Percentiles rank a stretch among this genome's conserved stretches.
Conservation (phyloP, 2,329 filamentous ascomycete species). For the Raffaelea ambrosiae region DNA sequence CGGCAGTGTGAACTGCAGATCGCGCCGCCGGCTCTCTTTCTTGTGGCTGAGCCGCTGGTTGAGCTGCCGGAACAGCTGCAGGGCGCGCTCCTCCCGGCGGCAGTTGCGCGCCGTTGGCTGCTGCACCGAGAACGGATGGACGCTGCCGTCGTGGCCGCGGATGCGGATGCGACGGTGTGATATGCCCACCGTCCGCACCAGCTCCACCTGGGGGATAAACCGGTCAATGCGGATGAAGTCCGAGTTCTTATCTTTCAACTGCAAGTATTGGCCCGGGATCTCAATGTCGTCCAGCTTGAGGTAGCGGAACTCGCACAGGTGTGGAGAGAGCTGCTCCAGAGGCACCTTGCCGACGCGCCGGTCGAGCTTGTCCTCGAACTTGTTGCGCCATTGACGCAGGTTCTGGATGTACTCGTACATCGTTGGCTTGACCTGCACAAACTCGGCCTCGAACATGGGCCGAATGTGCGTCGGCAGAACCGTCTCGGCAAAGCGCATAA, state of each 20-base stretch:
- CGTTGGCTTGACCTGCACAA: slow-evolving; percentile 88
- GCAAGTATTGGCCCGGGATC: slow-evolving; percentile 90
- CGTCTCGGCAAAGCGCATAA: slow-evolving; percentile 91
- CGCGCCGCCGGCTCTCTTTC: slow-evolving; percentile 89
- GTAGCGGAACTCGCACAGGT: slow-evolving; percentile 93
- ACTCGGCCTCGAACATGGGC: slow-evolving; percentile 95
- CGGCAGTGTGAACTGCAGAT: slow-evolving; percentile 91
- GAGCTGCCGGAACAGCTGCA: slow-evolving; percentile 95
- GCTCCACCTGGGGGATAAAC: slow-evolving; percentile 89
- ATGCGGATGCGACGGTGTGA: slow-evolving; percentile 93
- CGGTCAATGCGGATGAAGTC: slow-evolving; percentile 97
- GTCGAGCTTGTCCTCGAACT: slow-evolving; percentile 96
- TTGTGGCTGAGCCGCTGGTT: slow-evolving; percentile 86
- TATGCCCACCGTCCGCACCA: slow-evolving; percentile 81
- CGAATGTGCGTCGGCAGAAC: slow-evolving; percentile 92
- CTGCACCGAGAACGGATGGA: slow-evolving; percentile 95
- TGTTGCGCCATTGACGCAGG: slow-evolving; percentile 88
- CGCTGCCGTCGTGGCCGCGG: slow-evolving; percentile 90
- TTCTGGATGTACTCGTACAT: slow-evolving; percentile 99
- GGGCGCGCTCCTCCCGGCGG: slow-evolving; percentile 84
- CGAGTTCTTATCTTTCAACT: slow-evolving; percentile 98
- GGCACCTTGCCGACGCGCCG: slow-evolving; percentile 64
- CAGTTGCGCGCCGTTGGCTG: slow-evolving; percentile 90
- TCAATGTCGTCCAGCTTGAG: slow-evolving; percentile 98
- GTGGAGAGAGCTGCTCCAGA: slow-evolving; percentile 78